Percentiles rank a stretch among this genome's conserved stretches.
These are phyloP conservation scores for Trametes meyenii DNA, from an alignment of 768 basidiomycete species.

Conservation along the genomic window DNA sequence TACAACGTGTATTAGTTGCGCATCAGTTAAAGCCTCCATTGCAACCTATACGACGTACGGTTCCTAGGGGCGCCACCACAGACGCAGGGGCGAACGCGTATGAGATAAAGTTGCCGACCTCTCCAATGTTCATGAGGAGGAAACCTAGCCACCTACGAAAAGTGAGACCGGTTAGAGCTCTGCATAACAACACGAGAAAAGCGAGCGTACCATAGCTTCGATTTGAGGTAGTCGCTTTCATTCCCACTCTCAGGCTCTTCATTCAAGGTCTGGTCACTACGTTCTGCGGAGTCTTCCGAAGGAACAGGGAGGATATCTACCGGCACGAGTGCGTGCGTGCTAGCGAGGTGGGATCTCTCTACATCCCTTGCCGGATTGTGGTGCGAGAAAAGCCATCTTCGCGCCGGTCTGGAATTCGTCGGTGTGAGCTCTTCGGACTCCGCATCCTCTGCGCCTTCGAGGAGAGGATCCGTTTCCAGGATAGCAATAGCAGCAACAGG, in stretches of 20 bases:
- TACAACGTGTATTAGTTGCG: slow-evolving; percentile 33
- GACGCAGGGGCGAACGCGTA: slow-evolving; percentile 91
- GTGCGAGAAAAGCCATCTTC: slow-evolving; percentile 18
- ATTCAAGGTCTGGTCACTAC: neutral
- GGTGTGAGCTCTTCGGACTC: neutral
- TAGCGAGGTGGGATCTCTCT: slow-evolving; percentile 21
- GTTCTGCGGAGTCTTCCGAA: neutral
- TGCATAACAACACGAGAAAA: neutral
- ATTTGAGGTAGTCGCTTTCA: slow-evolving; percentile 80
- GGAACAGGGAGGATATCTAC: slow-evolving; percentile 20
- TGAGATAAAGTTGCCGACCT: slow-evolving; percentile 86
- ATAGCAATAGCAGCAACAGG: slow-evolving; percentile 13
- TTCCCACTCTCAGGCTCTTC: slow-evolving; percentile 39
- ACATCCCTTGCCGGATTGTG: slow-evolving; percentile 10
- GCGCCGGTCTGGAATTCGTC: neutral
- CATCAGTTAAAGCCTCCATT: neutral
- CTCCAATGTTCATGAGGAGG: slow-evolving; percentile 86
- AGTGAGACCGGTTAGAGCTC: neutral
- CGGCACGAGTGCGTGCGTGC: slow-evolving; percentile 25
- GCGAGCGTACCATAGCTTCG: slow-evolving; percentile 72
- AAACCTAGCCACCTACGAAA: slow-evolving; percentile 84
- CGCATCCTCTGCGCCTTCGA: slow-evolving; percentile 1
- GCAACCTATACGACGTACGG: slow-evolving; percentile 52
- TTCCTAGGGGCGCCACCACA: slow-evolving; percentile 95
- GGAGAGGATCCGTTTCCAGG: slow-evolving; percentile 26